Conservation (phyloP, 768 basidiomycete species). For the Hortiboletus flavorubellus region DNA sequence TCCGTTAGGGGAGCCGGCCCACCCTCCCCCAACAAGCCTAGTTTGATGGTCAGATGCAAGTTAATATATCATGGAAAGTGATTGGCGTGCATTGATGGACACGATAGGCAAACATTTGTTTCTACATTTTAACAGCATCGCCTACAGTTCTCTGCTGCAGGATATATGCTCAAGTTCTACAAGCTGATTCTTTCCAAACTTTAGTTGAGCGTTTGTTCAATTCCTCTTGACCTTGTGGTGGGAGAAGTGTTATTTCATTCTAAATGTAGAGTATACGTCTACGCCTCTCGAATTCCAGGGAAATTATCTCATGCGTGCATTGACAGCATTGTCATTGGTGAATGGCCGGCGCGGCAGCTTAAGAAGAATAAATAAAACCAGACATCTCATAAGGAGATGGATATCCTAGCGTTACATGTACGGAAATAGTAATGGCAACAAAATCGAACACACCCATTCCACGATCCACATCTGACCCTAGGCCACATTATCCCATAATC, state of each 20-base stretch:
- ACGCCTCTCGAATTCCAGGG: background rate
- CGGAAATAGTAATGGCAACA: background rate
- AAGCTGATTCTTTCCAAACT: no score
- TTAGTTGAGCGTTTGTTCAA: no score
- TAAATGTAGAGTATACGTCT: background rate
- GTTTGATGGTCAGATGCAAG: constrained; percentile 22
- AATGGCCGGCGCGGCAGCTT: background rate
- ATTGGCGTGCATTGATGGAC: background rate
- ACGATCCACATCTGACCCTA: background rate
- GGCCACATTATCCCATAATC: background rate
- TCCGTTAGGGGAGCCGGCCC: constrained; percentile 68
- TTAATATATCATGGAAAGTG: no score
- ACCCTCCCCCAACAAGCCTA: constrained; percentile 71
- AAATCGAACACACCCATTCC: background rate
- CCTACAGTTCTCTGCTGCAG: no score
- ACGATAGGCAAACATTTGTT: background rate
- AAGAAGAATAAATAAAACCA: background rate
- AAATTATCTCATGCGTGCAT: background rate
- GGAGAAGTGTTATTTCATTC: no score
- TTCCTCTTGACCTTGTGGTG: no score
- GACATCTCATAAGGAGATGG: background rate
- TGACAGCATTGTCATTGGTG: background rate
- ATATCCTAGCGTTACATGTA: background rate
- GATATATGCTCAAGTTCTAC: background rate
- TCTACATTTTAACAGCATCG: background rate